Base-by-base conservation (phyloP, 2,329 filamentous ascomycete species). In the Sporothrix schenckii region DNA sequence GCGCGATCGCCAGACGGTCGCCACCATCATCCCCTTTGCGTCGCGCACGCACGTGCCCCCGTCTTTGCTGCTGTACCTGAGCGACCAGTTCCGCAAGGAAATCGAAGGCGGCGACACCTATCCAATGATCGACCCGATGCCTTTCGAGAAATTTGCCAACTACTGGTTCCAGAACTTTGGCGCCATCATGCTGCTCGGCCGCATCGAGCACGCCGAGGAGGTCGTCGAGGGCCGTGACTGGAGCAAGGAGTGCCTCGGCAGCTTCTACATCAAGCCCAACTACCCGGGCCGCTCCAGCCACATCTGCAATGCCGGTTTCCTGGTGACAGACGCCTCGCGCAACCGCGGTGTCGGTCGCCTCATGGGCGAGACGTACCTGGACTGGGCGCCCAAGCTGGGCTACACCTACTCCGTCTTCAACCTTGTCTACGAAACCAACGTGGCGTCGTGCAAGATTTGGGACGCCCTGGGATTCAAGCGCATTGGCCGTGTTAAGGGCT, bases 401-500 rank as follows among this genome's bases (percentile, higher is more conserved):
- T 97, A 97, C 81, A 91, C 91, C 0, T 97, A 97, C 82, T 94
- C 92, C 53, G 92, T 97, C 73, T 97, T 97, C 85, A 97, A 97
- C 80, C 87, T 97, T 66, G 93, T 97, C 7, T 97, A 97, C 82
- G 93, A 97, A 83, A 96, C 92, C 74, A 97, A 97, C 80, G 91
- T 95, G 30, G 93, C 92, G 0, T 94, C 92, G 44, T 94, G 93
- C 79, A 90, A 91, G 73, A 93, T 97, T 77, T 97, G 93, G 93
- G 93, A 97, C 80, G 91, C 90, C 1, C 86, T 97, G 41, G 93
- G 93, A 71, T 97, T 97, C 83, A 95, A 96, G 84, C 89, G 93
- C 71, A 95, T 97, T 77, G 93, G 93, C 24, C 88, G 92, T 68
- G 90, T 97, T 75, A 90, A 90, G 76, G 88, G 86, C 54, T 89